These are phyloP conservation scores for Quercus robur DNA, from an alignment of 306 rosid species.

Conservation along the genomic window DNA sequence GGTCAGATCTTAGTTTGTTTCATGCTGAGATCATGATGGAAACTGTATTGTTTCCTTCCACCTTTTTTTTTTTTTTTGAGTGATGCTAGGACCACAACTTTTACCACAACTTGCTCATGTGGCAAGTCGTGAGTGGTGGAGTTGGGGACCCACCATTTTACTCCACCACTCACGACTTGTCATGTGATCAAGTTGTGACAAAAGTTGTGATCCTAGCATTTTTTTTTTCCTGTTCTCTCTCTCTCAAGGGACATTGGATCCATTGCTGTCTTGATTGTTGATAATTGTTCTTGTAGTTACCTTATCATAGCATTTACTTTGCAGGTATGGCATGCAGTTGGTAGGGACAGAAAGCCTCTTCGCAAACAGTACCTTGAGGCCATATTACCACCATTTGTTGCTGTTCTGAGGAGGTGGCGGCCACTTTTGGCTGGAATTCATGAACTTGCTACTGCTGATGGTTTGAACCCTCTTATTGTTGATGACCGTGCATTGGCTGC, in stretches of 20 bases:
- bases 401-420: slow-evolving; percentile 94
- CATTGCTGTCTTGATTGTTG: slow-evolving; percentile 13
- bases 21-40: neutral
- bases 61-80: neutral
- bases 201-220: neutral
- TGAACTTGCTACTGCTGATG: slow-evolving; percentile 92
- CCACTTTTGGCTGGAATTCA: slow-evolving; percentile 93
- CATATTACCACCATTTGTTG: slow-evolving; percentile 85
- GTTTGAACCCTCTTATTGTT: slow-evolving; percentile 72
- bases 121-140: too few relatives aligned
- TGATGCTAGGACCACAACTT: too few relatives aligned
- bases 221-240: neutral
- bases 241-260: neutral
- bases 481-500: slow-evolving; percentile 72
- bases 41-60: slow-evolving; percentile 11
- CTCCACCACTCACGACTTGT: too few relatives aligned
- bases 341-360: slow-evolving; percentile 71
- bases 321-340: slow-evolving; percentile 89
- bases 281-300: slow-evolving; percentile 19
- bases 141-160: too few relatives aligned
- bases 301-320: slow-evolving; percentile 23
- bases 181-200: too few relatives aligned
- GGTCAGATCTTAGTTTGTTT: neutral
- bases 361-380: slow-evolving; percentile 89
- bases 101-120: too few relatives aligned